phyloP scores from a whole-genome alignment of 2,329 filamentous ascomycete genomes.

The Sporothrix schenckii region DNA sequence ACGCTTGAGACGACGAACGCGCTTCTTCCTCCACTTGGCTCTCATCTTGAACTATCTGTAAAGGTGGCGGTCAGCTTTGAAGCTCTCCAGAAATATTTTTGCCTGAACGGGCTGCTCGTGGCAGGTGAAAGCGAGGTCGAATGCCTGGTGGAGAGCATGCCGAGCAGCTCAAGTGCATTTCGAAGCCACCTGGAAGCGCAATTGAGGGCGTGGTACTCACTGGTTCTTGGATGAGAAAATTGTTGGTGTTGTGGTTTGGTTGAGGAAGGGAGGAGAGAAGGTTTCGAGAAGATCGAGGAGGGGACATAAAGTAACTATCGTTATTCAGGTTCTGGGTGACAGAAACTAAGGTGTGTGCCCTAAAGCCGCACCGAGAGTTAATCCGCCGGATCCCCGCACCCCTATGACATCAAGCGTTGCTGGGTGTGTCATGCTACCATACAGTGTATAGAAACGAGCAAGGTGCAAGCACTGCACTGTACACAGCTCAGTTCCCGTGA shows the following conservation, averaged over 20 bases:
- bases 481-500: conserved; percentile 13
- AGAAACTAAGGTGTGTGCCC: conserved; percentile 36
- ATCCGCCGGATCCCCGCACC: conserved; percentile 32
- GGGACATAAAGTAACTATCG: conserved; percentile 26
- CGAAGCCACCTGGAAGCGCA: neutral
- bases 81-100: neutral
- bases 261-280: conserved; percentile 30
- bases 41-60: conserved; percentile 64
- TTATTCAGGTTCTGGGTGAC: conserved; percentile 21
- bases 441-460: neutral
- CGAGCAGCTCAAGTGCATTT: neutral
- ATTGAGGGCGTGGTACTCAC: conserved; percentile 31
- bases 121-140: neutral
- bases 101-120: neutral
- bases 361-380: conserved; percentile 35
- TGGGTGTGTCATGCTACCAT: neutral
- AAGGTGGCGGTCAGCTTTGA: conserved; percentile 33
- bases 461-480: neutral
- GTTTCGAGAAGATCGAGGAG: conserved; percentile 26
- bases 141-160: neutral
- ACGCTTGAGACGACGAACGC: conserved; percentile 96
- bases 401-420: conserved; percentile 21
- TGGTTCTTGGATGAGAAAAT: conserved; percentile 52
- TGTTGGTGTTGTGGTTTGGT: conserved; percentile 47
- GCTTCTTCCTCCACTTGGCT: conserved; percentile 99